Base-by-base conservation (phyloP, 2,329 filamentous ascomycete genomes). In the Arthrinium phaeospermum region DNA sequence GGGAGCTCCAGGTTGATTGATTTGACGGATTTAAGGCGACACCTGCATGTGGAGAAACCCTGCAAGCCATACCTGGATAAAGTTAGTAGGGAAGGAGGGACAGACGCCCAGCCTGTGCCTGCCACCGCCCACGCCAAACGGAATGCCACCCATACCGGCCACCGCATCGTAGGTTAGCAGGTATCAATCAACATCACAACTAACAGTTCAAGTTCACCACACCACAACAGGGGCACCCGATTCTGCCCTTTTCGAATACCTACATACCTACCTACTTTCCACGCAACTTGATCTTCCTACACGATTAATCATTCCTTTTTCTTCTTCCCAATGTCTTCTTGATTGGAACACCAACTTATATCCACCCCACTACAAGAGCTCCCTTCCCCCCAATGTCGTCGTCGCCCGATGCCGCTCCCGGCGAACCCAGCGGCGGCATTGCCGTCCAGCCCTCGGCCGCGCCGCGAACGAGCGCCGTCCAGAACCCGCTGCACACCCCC, bases 401-500 rank as follows among this genome's bases (percentile, higher is more conserved):
- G 71, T 78, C 78, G 73, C 77, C 74, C 71, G 77, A 75, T 72
- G 78, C 78, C 67, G 77, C 78, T 19, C 47, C 80, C 76, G 79
- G 78, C 76, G 78, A 81, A 76, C 79, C 79, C 69, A 80, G 83
- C 75, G 80, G 80, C 75, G 76, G 75, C 44, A 13, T n/a, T 30
- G 34, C 53, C 10, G n/a, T 68, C 44, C 73, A 74, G 45, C 71
- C 75, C 44, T 69, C 70, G 70, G 74, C 72, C 61, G 68, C 73
- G 71, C 77, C 77, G 73, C 74, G 81, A 75, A 75, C 79, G 68
- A 77, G 78, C 71, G 74, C 82, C 75, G 77, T 80, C 74, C 77
- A 83, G 76, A 77, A 83, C 74, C 85, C 82, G 75, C 83, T 86
- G 73, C 83, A 82, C 75, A 92, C 90, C 79, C 92, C 92, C 69